phyloP scores from a whole-genome alignment of 2,329 filamentous ascomycete genomes.

The Xylariaceae sp. region DNA sequence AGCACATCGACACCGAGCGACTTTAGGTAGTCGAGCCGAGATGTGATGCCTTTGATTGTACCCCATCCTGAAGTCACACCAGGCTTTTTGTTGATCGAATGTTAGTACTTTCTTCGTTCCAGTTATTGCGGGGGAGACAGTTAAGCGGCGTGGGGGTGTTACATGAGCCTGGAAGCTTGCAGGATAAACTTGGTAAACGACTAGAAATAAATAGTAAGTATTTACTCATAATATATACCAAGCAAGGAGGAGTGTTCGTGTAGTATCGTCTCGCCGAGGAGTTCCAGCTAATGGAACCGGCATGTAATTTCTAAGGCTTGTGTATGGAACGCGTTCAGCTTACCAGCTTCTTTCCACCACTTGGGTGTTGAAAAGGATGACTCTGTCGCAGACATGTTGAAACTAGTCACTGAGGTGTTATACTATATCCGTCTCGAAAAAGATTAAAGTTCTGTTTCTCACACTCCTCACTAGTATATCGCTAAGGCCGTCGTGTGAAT shows the following conservation, averaged over 20 bases:
- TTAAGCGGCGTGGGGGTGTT: background rate
- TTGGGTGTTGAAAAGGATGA: slow-evolving; percentile 23
- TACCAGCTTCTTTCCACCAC: slow-evolving; percentile 27
- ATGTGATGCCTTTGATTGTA: slow-evolving; percentile 64
- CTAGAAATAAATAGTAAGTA: slow-evolving; percentile 3
- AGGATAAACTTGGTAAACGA: slow-evolving; percentile 25
- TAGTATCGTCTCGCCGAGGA: background rate
- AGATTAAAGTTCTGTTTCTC: background rate
- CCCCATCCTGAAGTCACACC: slow-evolving; percentile 51
- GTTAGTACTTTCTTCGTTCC: slow-evolving; percentile 1
- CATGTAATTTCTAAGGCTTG: background rate
- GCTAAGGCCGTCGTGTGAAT: background rate
- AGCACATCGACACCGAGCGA: slow-evolving; percentile 64
- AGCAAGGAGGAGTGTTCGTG: background rate
- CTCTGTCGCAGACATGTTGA: slow-evolving; percentile 11
- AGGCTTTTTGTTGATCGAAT: slow-evolving; percentile 12
- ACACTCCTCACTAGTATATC: background rate
- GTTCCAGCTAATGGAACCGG: too few relatives aligned
- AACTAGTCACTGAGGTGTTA: background rate
- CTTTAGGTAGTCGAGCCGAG: slow-evolving; percentile 64
- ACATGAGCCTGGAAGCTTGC: slow-evolving; percentile 26
- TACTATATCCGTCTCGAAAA: background rate
- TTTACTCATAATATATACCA: background rate
- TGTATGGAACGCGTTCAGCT: background rate
- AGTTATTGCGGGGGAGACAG: background rate